Conservation (phyloP, 225 moss, liverwort and hornwort species). For the Antitrichia curtipendula region DNA sequence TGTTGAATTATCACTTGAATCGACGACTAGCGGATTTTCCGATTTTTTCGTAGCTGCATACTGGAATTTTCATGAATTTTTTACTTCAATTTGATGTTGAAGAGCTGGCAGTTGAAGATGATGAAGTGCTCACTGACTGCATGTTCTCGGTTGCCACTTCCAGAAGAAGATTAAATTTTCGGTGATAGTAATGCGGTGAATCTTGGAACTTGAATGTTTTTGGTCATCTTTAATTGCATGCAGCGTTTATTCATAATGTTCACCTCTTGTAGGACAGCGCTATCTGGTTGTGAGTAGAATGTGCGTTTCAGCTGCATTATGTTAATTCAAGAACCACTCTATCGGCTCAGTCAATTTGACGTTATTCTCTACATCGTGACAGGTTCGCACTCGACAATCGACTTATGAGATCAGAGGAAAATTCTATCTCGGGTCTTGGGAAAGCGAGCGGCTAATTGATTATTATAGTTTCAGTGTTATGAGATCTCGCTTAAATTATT, state of each 20-base stretch:
- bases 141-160: background rate
- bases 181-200: background rate
- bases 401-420: background rate
- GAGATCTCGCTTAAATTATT: slow-evolving; percentile 15
- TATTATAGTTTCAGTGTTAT: slow-evolving; percentile 4
- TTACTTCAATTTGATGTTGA: background rate
- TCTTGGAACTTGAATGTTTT: background rate
- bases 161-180: background rate
- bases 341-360: background rate
- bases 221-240: background rate
- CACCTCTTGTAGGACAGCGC: background rate
- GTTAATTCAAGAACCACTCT: background rate
- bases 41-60: background rate
- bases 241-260: background rate
- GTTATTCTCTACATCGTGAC: background rate
- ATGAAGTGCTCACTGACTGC: background rate
- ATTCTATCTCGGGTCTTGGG: slow-evolving; percentile 1
- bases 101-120: background rate
- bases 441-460: slow-evolving; percentile 3
- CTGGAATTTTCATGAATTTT: background rate
- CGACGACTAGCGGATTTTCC: background rate
- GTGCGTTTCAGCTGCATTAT: background rate
- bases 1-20: background rate
- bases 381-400: background rate
- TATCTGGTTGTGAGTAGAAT: background rate